Conservation (phyloP, 2,329 filamentous ascomycete species). For the Fusarium caatingaense region DNA sequence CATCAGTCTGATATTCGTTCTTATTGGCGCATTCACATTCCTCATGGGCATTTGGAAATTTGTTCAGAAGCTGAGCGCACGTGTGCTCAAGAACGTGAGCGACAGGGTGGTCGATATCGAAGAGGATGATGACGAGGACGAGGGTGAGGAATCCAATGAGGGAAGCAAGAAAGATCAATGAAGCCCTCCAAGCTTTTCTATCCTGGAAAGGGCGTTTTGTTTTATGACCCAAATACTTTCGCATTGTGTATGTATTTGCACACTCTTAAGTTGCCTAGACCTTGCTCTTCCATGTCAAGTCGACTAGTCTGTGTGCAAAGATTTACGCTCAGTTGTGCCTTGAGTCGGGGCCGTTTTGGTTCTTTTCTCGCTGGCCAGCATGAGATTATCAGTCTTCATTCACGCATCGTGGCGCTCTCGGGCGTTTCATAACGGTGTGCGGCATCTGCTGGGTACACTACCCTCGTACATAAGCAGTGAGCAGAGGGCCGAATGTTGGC, state of each 20-base stretch:
- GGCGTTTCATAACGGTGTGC: constrained; percentile 45
- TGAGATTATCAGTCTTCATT: constrained; percentile 49
- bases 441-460: constrained; percentile 54
- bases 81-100: constrained; percentile 79
- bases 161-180: constrained; percentile 51
- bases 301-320: constrained; percentile 98
- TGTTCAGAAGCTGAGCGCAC: constrained; percentile 78
- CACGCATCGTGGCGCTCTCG: constrained; percentile 46
- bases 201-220: not conserved
- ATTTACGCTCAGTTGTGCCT: constrained; percentile 64
- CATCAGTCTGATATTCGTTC: constrained; percentile 81
- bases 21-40: constrained; percentile 84
- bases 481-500: constrained; percentile 44
- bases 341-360: constrained; percentile 65
- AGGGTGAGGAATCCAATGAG: constrained; percentile 63
- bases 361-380: constrained; percentile 45
- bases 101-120: constrained; percentile 87
- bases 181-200: constrained; percentile 20
- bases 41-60: constrained; percentile 86
- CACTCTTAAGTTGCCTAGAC: constrained; percentile 97
- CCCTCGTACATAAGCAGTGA: constrained; percentile 46
- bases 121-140: constrained; percentile 66
- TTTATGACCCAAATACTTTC: not conserved
- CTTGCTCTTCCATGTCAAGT: constrained; percentile 80
- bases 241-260: constrained; percentile 65